Evolutionary conservation across 805 yeast genomes (phyloP).

Genomic region (Candida yuanshanica): DNA sequence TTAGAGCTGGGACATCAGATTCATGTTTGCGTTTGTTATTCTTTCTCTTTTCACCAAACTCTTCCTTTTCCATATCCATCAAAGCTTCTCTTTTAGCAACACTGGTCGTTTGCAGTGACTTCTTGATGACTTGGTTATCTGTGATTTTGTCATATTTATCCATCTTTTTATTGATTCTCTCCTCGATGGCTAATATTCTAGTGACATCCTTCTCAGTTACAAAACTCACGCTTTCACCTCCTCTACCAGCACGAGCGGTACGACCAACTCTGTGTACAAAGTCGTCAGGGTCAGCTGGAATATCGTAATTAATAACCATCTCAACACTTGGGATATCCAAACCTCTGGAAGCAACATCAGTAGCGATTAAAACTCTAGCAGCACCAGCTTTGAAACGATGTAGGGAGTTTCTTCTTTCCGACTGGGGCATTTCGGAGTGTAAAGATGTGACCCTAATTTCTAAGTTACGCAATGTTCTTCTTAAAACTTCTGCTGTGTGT

Average conservation of each 20-base stretch:
- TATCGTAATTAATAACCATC: conserved; percentile 83
- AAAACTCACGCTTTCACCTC: conserved; percentile 77
- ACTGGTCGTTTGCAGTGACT: conserved; percentile 62
- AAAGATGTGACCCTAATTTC: conserved; percentile 82
- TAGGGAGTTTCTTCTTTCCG: conserved; percentile 83
- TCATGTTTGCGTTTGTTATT: conserved; percentile 37
- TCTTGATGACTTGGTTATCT: conserved; percentile 73
- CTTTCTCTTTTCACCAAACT: conserved; percentile 70
- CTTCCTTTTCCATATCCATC: conserved; percentile 90
- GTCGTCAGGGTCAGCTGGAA: conserved; percentile 95
- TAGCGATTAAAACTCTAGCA: conserved; percentile 87
- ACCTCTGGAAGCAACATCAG: conserved; percentile 97
- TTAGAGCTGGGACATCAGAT: conserved; percentile 3
- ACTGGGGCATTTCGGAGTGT: conserved; percentile 93
- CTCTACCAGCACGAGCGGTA: conserved; percentile 96
- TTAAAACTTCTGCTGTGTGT: conserved; percentile 77
- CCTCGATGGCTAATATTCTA: conserved; percentile 81
- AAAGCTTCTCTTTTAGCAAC: conserved; percentile 85
- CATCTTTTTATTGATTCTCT: conserved; percentile 75
- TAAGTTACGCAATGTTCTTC: conserved; percentile 67
- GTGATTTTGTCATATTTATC: conserved; percentile 62
- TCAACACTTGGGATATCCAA: conserved; percentile 92
- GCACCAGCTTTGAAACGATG: conserved; percentile 94
- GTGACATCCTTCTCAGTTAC: conserved; percentile 82
- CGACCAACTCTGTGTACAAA: conserved; percentile 97